Evolutionary conservation across 2,329 filamentous ascomycete genomes (phyloP).

Genomic region (Aspergillus persii): DNA sequence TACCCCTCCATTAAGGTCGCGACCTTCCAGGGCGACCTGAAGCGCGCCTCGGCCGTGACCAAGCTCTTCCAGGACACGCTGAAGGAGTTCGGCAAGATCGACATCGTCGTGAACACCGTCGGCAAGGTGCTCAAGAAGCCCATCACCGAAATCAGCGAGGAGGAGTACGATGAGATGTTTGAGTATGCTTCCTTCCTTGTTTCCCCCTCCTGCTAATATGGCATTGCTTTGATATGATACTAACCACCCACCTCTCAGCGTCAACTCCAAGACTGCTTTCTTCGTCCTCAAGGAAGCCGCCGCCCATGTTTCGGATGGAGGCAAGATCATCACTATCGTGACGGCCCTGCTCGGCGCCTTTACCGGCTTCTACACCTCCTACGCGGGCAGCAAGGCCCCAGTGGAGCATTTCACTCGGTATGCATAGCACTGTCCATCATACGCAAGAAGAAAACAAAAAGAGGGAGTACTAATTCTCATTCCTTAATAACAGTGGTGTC

Average conservation of each 20-base stretch:
- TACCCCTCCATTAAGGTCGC: conserved; percentile 34
- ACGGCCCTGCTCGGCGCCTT: conserved; percentile 49
- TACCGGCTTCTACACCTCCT: conserved; percentile 47
- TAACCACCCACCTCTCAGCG: conserved; percentile 25
- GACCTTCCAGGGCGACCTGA: conserved; percentile 47
- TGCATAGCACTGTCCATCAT: conserved; percentile 4
- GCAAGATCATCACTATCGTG: conserved; percentile 49
- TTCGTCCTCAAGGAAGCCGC: conserved; percentile 47
- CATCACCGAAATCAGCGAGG: conserved; percentile 44
- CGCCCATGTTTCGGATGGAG: conserved; percentile 44
- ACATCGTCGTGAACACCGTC: conserved; percentile 53
- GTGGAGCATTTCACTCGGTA: conserved; percentile 59
- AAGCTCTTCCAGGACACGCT: conserved; percentile 42
- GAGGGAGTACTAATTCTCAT: not conserved
- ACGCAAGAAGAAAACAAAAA: not conserved
- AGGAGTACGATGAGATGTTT: conserved; percentile 50
- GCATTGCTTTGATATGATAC: not conserved
- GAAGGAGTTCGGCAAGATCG: conserved; percentile 45
- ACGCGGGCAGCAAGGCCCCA: conserved; percentile 56
- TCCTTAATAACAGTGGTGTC: conserved; percentile 35
- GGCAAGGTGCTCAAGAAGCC: conserved; percentile 52
- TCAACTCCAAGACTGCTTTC: conserved; percentile 50
- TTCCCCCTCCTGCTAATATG: no score
- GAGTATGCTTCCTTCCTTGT: conserved; percentile 30
- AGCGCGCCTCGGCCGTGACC: conserved; percentile 39